phyloP scores from a whole-genome alignment of 306 rosid genomes.

The Rosa multiflora region DNA sequence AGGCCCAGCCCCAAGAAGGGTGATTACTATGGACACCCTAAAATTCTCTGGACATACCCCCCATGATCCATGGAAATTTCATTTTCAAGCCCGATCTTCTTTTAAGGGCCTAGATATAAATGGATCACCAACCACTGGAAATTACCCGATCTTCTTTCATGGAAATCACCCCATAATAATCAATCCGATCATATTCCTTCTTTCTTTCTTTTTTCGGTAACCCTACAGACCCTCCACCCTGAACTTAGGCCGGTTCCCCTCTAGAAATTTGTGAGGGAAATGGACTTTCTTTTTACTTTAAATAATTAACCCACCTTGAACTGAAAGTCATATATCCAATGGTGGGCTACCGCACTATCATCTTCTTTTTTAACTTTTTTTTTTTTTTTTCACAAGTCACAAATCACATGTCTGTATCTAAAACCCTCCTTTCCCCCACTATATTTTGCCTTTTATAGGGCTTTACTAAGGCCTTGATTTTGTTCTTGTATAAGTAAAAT shows the following conservation, averaged over 20 bases:
- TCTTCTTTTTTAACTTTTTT: no score
- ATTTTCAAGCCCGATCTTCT: not conserved
- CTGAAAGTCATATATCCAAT: constrained; percentile 17
- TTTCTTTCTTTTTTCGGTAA: no score
- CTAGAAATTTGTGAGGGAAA: not conserved
- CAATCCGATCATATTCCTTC: no score
- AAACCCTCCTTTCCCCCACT: constrained; percentile 40
- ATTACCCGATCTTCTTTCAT: no score
- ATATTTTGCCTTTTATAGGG: constrained; percentile 13
- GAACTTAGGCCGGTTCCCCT: not conserved
- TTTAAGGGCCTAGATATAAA: no score
- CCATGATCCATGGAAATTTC: not conserved
- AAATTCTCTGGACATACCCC: not conserved
- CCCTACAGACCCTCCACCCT: no score
- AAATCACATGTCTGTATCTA: constrained; percentile 22
- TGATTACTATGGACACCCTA: not conserved
- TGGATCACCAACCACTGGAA: no score
- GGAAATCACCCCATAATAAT: no score
- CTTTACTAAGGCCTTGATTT: constrained; percentile 20
- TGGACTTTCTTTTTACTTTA: constrained; percentile 17
- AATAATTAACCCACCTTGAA: constrained; percentile 18
- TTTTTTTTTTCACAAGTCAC: not conserved
- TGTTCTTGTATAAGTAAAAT: constrained; percentile 15
- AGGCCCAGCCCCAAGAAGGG: not conserved
- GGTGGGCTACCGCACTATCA: constrained; percentile 45